These are phyloP conservation scores for Tulasnella calospora DNA, from an alignment of 768 basidiomycete species.

Conservation along the genomic window DNA sequence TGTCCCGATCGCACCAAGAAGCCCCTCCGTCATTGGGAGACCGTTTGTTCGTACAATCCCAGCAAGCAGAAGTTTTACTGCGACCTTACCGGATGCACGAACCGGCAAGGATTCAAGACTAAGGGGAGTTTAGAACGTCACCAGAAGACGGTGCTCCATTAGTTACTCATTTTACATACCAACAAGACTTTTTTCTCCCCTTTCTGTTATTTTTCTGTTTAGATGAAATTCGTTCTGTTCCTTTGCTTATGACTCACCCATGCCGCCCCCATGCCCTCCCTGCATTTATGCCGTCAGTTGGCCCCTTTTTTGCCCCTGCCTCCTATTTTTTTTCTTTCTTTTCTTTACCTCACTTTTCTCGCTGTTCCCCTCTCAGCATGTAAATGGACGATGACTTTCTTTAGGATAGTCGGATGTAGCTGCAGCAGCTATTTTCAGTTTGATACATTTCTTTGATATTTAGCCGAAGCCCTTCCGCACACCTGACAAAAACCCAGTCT, in stretches of 20 bases:
- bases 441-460: neutral
- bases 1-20: neutral
- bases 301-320: neutral
- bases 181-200: neutral
- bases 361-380: neutral
- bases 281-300: neutral
- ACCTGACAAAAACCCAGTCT: neutral
- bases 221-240: neutral
- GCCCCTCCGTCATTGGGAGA: conserved; percentile 1
- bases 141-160: neutral
- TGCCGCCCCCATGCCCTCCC: neutral
- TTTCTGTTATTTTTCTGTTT: neutral
- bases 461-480: neutral
- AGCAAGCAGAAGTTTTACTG: neutral
- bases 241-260: neutral
- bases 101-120: neutral
- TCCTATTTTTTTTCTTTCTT: neutral
- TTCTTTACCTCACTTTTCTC: neutral
- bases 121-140: conserved; percentile 2
- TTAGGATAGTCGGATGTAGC: neutral
- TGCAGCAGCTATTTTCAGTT: neutral
- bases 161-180: neutral
- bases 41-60: neutral
- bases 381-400: neutral
- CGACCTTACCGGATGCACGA: neutral